Conservation (phyloP, 1,284 basidiomycete genomes). For the Apiotrichum gracile region DNA sequence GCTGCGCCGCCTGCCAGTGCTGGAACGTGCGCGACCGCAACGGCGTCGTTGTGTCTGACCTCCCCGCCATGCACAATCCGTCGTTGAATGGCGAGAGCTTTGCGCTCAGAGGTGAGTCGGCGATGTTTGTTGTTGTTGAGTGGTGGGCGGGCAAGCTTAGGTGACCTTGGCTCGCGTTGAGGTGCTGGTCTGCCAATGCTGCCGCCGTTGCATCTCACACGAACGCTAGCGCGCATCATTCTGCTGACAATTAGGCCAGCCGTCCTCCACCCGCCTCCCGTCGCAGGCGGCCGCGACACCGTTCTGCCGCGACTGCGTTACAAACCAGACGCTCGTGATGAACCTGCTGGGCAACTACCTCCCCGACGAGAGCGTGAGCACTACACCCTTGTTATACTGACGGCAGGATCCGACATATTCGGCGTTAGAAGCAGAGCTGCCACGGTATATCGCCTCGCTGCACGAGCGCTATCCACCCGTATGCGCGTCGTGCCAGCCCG, state of each 20-base stretch:
- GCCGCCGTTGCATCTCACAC: background rate
- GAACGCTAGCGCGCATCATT: no score
- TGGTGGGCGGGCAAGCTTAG: no score
- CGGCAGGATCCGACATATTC: slow-evolving; percentile 66
- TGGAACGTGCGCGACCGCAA: slow-evolving; percentile 42
- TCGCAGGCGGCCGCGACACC: slow-evolving; percentile 38
- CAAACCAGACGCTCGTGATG: slow-evolving; percentile 80
- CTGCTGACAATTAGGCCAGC: slow-evolving; percentile 15
- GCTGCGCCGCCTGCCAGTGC: slow-evolving; percentile 38
- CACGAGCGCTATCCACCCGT: slow-evolving; percentile 78
- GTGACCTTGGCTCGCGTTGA: no score
- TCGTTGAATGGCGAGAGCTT: slow-evolving; percentile 65
- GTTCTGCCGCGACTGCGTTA: slow-evolving; percentile 79
- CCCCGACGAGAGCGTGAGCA: slow-evolving; percentile 58
- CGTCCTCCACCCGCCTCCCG: slow-evolving; percentile 29
- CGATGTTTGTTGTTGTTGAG: slow-evolving; percentile 22
- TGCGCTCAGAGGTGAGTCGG: slow-evolving; percentile 60
- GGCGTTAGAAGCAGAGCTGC: slow-evolving; percentile 57
- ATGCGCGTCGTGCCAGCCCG: slow-evolving; percentile 65
- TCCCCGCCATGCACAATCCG: slow-evolving; percentile 81
- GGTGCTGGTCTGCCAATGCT: no score
- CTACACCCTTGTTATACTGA: slow-evolving; percentile 1
- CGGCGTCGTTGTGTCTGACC: slow-evolving; percentile 71
- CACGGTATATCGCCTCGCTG: slow-evolving; percentile 65
- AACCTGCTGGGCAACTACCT: slow-evolving; percentile 83